These are phyloP conservation scores for Rubus parviflorus DNA, from an alignment of 306 rosid species.

Conservation along the genomic window DNA sequence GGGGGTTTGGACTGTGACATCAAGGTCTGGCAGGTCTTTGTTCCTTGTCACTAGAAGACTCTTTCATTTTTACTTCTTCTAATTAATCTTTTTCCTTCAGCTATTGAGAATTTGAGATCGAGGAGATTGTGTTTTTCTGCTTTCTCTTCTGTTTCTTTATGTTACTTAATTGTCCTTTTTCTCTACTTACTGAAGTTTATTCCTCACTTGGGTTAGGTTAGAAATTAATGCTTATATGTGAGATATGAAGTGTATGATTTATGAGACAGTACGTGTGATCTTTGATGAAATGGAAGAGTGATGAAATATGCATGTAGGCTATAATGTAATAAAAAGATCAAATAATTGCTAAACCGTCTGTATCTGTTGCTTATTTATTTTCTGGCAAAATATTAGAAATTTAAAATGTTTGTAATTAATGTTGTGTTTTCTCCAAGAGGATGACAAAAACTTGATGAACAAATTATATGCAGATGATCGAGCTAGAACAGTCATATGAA, in stretches of 20 bases:
- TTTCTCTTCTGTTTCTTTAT: background rate
- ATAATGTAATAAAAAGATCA: background rate
- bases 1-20: constrained; percentile 76
- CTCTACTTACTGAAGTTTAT: background rate
- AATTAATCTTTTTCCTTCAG: background rate
- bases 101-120: constrained; percentile 2
- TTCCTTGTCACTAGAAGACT: constrained; percentile 37
- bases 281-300: background rate
- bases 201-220: background rate
- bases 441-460: background rate
- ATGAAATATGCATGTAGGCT: background rate
- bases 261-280: background rate
- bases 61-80: background rate
- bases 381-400: background rate
- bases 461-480: constrained; percentile 11
- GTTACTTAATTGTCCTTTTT: background rate
- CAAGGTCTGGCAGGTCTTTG: constrained; percentile 67
- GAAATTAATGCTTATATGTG: background rate
- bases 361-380: background rate
- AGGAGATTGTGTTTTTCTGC: constrained; percentile 8
- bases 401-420: background rate
- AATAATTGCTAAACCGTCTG: background rate
- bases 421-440: background rate
- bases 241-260: constrained; percentile 1
- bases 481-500: background rate